A percentile compares a stretch with the other conserved stretches of the same genome.
These are phyloP conservation scores for Epichloe baconii DNA, from an alignment of 2,329 filamentous ascomycete species.

Conservation along the genomic window DNA sequence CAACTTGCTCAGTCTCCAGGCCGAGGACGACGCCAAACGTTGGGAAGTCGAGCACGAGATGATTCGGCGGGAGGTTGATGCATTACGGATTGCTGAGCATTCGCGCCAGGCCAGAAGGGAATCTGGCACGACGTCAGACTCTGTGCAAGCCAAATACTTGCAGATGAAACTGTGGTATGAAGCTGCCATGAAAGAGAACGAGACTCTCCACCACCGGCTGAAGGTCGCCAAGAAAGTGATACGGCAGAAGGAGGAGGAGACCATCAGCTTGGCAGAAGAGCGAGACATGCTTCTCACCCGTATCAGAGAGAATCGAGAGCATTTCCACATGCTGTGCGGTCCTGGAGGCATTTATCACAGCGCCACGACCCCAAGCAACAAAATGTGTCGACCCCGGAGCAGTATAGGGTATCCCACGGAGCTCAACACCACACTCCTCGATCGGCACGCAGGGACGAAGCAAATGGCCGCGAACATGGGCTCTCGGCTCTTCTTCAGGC, in stretches of 20 bases:
- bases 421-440: conserved; percentile 40
- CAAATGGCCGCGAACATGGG: conserved; percentile 34
- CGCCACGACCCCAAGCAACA: conserved; percentile 43
- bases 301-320: conserved; percentile 80
- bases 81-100: conserved; percentile 62
- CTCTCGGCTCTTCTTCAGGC: conserved; percentile 75
- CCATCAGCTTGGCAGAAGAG: conserved; percentile 57
- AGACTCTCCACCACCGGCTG: conserved; percentile 48
- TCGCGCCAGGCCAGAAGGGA: conserved; percentile 47
- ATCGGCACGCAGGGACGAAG: conserved; percentile 19
- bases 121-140: conserved; percentile 37
- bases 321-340: conserved; percentile 66
- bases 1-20: conserved; percentile 71
- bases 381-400: conserved; percentile 29
- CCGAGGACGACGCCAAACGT: conserved; percentile 70
- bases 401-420: conserved; percentile 25
- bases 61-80: conserved; percentile 77
- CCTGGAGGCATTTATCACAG: conserved; percentile 56
- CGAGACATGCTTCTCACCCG: conserved; percentile 66
- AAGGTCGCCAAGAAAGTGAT: conserved; percentile 67
- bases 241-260: conserved; percentile 63
- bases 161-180: conserved; percentile 57
- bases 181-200: conserved; percentile 52
- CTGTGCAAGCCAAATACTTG: conserved; percentile 39
- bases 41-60: conserved; percentile 87